phyloP scores from a whole-genome alignment of 1,139 yeast species.

The Debaryomyces robertsiae region DNA sequence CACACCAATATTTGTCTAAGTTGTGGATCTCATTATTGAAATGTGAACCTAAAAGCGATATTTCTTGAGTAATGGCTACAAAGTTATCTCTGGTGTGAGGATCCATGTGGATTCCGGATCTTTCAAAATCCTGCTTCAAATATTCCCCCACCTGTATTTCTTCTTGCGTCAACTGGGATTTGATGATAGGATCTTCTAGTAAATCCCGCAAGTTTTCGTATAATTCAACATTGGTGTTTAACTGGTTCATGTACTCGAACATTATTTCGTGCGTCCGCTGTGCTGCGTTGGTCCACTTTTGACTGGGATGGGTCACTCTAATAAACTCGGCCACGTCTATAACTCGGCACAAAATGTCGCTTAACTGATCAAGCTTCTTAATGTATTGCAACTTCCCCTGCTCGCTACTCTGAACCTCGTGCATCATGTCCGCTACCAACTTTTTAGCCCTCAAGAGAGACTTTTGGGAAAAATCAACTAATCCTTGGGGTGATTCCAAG shows the following conservation, averaged over 20 bases:
- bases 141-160: constrained; percentile 83
- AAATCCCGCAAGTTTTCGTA: constrained; percentile 61
- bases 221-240: constrained; percentile 81
- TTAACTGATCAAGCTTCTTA: constrained; percentile 73
- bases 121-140: constrained; percentile 80
- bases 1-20: constrained; percentile 42
- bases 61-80: constrained; percentile 77
- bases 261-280: constrained; percentile 85
- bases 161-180: constrained; percentile 55
- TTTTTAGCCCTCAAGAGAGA: constrained; percentile 66
- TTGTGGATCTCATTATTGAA: constrained; percentile 63
- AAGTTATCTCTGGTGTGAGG: constrained; percentile 67
- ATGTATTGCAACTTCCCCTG: constrained; percentile 59
- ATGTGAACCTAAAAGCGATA: constrained; percentile 80
- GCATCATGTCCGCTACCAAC: constrained; percentile 58
- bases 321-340: constrained; percentile 94
- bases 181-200: constrained; percentile 45
- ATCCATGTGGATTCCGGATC: constrained; percentile 87
- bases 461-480: constrained; percentile 63
- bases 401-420: constrained; percentile 39
- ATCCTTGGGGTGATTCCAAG: constrained; percentile 69
- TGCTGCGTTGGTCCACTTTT: constrained; percentile 73
- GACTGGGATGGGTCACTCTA: constrained; percentile 83
- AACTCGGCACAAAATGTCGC: constrained; percentile 88
- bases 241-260: constrained; percentile 91